Evolutionary conservation across 495 filamentous ascomycete genomes (phyloP).

Genomic region (Friedmanniomyces simplex): DNA sequence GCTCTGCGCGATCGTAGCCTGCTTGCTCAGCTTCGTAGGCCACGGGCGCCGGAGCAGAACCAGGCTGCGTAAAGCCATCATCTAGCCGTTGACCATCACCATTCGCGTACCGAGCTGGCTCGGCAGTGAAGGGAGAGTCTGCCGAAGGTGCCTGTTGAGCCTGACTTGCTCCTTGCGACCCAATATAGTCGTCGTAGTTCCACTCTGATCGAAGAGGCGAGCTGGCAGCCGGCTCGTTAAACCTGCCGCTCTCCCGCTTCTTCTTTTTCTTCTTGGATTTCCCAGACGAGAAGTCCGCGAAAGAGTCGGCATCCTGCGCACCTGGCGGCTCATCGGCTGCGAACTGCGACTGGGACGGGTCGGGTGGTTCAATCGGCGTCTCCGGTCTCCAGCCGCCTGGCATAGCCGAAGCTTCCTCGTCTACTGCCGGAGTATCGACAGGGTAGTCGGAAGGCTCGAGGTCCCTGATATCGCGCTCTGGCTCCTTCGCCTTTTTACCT

Average conservation of each 20-base stretch:
- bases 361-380: background rate
- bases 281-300: constrained; percentile 5
- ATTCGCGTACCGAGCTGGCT: background rate
- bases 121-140: background rate
- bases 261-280: constrained; percentile 26
- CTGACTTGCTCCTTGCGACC: background rate
- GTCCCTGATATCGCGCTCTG: constrained; percentile 12
- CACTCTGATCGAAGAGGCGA: constrained; percentile 29
- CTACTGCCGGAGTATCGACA: background rate
- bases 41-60: background rate
- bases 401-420: background rate
- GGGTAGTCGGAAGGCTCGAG: constrained; percentile 5
- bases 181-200: constrained; percentile 26
- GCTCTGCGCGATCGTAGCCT: background rate
- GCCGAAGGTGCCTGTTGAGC: background rate
- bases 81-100: background rate
- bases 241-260: constrained; percentile 26
- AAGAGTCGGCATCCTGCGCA: constrained; percentile 8
- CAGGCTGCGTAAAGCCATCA: background rate
- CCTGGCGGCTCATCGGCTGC: background rate
- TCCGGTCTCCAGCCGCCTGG: constrained; percentile 6
- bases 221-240: constrained; percentile 23
- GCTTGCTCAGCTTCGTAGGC: background rate
- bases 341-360: constrained; percentile 16
- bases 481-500: constrained; percentile 13